Conservation (phyloP, 768 basidiomycete genomes). For the Boletus vinaceobasis region DNA sequence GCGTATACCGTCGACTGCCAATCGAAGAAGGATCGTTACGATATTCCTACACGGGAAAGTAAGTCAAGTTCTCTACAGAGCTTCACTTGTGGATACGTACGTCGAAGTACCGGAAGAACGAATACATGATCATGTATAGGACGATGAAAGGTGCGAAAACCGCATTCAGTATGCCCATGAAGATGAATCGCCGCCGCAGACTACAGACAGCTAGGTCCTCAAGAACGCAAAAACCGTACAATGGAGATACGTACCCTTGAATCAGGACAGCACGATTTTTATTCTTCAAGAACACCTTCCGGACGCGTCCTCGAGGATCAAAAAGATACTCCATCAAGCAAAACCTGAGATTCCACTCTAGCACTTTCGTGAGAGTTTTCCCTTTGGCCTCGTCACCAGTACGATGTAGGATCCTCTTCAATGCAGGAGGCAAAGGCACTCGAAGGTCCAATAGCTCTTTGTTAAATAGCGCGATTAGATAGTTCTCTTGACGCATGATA, state of each 20-base stretch:
- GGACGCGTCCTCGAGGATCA: constrained; percentile 82
- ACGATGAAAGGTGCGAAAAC: constrained; percentile 97
- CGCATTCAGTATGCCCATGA: constrained; percentile 96
- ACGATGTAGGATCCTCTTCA: constrained; percentile 49
- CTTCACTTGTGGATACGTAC: constrained; percentile 41
- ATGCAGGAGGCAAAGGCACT: constrained; percentile 66
- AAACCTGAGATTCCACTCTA: constrained; percentile 97
- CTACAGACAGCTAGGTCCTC: constrained; percentile 38
- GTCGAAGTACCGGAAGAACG: constrained; percentile 99
- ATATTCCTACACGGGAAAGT: constrained; percentile 68
- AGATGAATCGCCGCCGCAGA: constrained; percentile 80
- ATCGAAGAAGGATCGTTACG: constrained; percentile 98
- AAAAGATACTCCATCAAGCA: constrained; percentile 96
- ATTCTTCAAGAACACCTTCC: constrained; percentile 87
- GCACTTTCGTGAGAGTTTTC: constrained; percentile 76
- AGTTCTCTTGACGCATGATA: constrained; percentile 98
- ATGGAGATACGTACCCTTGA: constrained; percentile 60
- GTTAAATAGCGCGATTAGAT: constrained; percentile 96
- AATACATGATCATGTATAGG: constrained; percentile 93
- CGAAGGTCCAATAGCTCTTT: constrained; percentile 90
- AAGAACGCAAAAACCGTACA: neutral
- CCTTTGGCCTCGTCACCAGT: constrained; percentile 58
- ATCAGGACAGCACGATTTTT: constrained; percentile 76
- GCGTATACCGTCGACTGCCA: constrained; percentile 88
- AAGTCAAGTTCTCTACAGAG: neutral